phyloP scores from a whole-genome alignment of 495 filamentous ascomycete genomes.

The Platismatia glauca region DNA sequence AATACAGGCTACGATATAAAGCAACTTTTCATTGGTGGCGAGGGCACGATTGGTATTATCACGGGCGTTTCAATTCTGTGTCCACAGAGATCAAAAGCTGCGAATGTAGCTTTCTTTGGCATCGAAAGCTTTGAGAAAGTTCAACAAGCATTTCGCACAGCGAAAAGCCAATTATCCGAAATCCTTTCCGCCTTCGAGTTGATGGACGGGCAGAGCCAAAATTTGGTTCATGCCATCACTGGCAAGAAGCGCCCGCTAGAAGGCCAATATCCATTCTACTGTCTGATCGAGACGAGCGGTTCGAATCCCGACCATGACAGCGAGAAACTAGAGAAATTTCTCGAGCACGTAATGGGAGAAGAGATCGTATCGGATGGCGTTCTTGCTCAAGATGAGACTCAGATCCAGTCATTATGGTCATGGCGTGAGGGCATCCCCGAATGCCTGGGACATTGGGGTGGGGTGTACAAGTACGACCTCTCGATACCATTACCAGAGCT shows the following conservation, averaged over 20 bases:
- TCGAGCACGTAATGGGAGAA: conserved; percentile 82
- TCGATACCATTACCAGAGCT: conserved; percentile 86
- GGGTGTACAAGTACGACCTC: conserved; percentile 96
- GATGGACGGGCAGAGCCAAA: conserved; percentile 80
- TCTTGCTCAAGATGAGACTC: conserved; percentile 84
- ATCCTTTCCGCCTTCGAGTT: conserved; percentile 96
- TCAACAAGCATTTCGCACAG: conserved; percentile 70
- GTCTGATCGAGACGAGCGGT: conserved; percentile 89
- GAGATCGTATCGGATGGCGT: conserved; percentile 82
- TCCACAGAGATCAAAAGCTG: conserved; percentile 70
- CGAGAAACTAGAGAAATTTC: conserved; percentile 73
- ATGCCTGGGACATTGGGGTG: conserved; percentile 78
- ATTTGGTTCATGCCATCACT: conserved; percentile 62
- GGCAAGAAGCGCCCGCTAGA: conserved; percentile 73
- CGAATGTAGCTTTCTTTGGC: conserved; percentile 87
- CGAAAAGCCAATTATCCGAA: conserved; percentile 82
- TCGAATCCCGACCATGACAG: conserved; percentile 88
- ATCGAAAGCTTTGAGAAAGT: conserved; percentile 80
- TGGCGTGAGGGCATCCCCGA: conserved; percentile 94
- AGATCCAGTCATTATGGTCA: conserved; percentile 74
- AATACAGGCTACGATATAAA: conserved; percentile 98
- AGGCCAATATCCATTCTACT: conserved; percentile 83
- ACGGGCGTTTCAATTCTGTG: conserved; percentile 84
- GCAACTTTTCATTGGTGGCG: conserved; percentile 91
- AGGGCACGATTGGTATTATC: conserved; percentile 91